phyloP scores from a whole-genome alignment of 192 early-diverging fungal genomes.

The Cetraspora pellucida region DNA sequence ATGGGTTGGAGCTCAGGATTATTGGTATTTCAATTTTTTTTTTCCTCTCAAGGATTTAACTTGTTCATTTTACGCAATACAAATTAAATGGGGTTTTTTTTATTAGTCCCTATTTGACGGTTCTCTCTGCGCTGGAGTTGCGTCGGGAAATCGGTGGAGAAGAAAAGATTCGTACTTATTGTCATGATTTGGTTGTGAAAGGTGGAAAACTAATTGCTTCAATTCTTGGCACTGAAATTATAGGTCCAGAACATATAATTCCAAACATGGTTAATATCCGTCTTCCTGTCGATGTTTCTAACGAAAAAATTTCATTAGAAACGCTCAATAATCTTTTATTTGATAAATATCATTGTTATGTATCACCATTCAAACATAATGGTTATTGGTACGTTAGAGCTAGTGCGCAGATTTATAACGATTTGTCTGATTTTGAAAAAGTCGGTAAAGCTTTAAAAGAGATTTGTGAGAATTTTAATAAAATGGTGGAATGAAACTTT shows the following conservation, averaged over 20 bases:
- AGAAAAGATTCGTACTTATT: constrained; percentile 57
- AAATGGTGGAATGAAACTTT: neutral
- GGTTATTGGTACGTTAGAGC: constrained; percentile 55
- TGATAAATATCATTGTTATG: constrained; percentile 46
- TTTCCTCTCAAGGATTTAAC: no score
- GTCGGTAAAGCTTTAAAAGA: constrained; percentile 49
- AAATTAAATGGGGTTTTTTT: neutral
- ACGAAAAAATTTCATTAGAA: constrained; percentile 20
- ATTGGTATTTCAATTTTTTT: constrained; percentile 6
- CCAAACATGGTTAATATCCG: constrained; percentile 63
- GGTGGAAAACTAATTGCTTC: constrained; percentile 62
- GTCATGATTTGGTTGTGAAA: constrained; percentile 53
- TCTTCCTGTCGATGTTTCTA: constrained; percentile 45
- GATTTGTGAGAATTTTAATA: constrained; percentile 38
- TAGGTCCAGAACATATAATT: constrained; percentile 54
- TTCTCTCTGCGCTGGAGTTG: constrained; percentile 50
- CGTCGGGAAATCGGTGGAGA: constrained; percentile 62
- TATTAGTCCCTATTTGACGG: constrained; percentile 40
- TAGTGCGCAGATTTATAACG: constrained; percentile 60
- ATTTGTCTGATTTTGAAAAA: constrained; percentile 51
- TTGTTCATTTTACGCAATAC: neutral
- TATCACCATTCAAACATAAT: constrained; percentile 47
- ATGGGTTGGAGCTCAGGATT: constrained; percentile 55
- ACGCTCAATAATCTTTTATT: constrained; percentile 42
- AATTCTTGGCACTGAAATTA: constrained; percentile 54